Conservation (phyloP, 208 protist genomes). For the Trichomonas gallinae region DNA sequence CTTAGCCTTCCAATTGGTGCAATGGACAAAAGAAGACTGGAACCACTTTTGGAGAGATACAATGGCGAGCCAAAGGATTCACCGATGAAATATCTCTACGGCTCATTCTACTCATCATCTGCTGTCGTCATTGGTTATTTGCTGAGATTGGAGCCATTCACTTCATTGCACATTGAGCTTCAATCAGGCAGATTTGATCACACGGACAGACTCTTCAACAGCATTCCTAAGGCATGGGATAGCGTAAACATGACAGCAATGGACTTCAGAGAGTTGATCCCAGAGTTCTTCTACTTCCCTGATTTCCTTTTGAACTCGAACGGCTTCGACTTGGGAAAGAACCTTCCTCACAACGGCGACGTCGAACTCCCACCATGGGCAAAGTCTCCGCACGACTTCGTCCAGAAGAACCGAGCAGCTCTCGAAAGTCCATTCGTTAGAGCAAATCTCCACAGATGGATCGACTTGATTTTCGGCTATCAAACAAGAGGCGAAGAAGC, state of each 20-base stretch:
- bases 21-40: not conserved
- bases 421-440: slow-evolving; percentile 56
- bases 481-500: not conserved
- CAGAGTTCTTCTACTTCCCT: slow-evolving; percentile 49
- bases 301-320: slow-evolving; percentile 42
- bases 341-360: not conserved
- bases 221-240: not conserved
- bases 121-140: not conserved
- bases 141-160: slow-evolving; percentile 8
- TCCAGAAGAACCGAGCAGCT: slow-evolving; percentile 34
- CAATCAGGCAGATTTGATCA: slow-evolving; percentile 7
- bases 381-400: slow-evolving; percentile 30
- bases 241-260: not conserved
- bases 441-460: slow-evolving; percentile 72
- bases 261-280: slow-evolving; percentile 41
- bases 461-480: slow-evolving; percentile 88
- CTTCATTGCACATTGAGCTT: not conserved
- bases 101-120: not conserved
- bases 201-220: not conserved
- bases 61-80: not conserved
- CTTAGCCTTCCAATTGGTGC: not conserved
- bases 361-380: slow-evolving; percentile 46
- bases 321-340: slow-evolving; percentile 34
- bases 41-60: not conserved
- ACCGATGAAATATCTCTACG: not conserved